phyloP scores from a whole-genome alignment of 257 asterid genomes.

The Fraxinus excelsior region DNA sequence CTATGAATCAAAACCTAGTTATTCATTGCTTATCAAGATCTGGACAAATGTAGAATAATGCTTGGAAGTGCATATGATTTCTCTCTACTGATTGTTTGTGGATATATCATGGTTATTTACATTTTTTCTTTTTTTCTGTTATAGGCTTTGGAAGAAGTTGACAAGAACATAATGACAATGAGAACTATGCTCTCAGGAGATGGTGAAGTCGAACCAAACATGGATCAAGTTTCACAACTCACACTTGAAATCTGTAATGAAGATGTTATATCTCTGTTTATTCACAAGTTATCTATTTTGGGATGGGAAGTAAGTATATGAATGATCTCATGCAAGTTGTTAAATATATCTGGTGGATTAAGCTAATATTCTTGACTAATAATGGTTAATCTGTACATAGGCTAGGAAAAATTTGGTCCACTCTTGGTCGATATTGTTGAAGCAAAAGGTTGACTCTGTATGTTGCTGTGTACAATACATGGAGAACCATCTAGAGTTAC shows the following conservation, averaged over 20 bases:
- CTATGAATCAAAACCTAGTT: too few species aligned
- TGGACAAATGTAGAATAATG: too few species aligned
- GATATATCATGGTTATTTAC: slow-evolving; percentile 18
- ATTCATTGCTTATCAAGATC: too few species aligned
- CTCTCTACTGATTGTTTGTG: not conserved
- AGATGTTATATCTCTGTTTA: slow-evolving; percentile 79
- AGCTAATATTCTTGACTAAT: slow-evolving; percentile 30
- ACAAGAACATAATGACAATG: slow-evolving; percentile 95
- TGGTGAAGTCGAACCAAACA: slow-evolving; percentile 83
- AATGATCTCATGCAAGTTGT: slow-evolving; percentile 6
- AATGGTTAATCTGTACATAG: slow-evolving; percentile 43
- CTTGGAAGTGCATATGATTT: too few species aligned
- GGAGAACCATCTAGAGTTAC: slow-evolving; percentile 92
- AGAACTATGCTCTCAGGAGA: too few species aligned
- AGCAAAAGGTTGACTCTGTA: slow-evolving; percentile 75
- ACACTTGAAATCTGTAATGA: slow-evolving; percentile 80
- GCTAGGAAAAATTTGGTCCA: slow-evolving; percentile 87
- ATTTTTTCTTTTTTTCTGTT: slow-evolving; percentile 15
- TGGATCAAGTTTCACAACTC: slow-evolving; percentile 77
- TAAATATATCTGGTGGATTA: slow-evolving; percentile 19
- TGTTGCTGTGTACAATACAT: slow-evolving; percentile 74
- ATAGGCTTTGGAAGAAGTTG: slow-evolving; percentile 98
- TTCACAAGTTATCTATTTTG: slow-evolving; percentile 82
- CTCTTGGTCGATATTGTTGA: slow-evolving; percentile 91
- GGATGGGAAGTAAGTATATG: slow-evolving; percentile 93